Evolutionary conservation across 352 stramenopile species (phyloP), one percentile per base, ranked within the genome.

Genomic region (Pythium pectinolyticum): DNA sequence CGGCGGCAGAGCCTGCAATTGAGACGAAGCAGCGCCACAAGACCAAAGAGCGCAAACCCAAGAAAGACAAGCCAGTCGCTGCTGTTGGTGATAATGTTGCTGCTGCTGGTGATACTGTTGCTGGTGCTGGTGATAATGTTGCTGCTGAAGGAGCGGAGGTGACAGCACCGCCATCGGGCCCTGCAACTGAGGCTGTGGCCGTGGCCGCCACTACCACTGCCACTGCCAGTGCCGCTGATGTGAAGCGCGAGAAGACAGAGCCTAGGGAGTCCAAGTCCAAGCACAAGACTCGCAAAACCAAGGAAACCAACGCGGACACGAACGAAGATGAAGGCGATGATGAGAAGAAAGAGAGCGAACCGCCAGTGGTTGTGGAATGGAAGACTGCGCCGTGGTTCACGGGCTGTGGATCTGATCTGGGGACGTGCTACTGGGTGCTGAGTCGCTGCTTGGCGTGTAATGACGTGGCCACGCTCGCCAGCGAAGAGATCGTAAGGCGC

Each of bases 371-470:
- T 2, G 39, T 55, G 32, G 35, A 78, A 50, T 89, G 72, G 52
- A 59, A 50, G 19, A 72, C 82, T 14, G 55, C 76, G 0, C 24
- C 57, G 60, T 91, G 80, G 80, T 91, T 81, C 46, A 56, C 53
- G 34, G 73, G 60, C 11, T 74, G 75, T 43, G 50, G 73, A 0
- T 67, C 78, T 1, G 73, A 89, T 19, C 35, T 91, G 45, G 46
- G 50, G 37, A 82, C 83, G 52, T 70, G 67, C 17, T 74, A 91
- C 57, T 88, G 77, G 80, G 64, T 91, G 15, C 72, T 91, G 30
- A 73, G 69, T 5, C 82, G 80, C 37, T 85, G 76, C 52, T 75
- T 73, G 27, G 70, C 75, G 19, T 62, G 78, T 12, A 73, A 64
- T 5, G 78, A 91, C 51, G 34, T 53, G 40, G 43, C 19, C 1